Conservation (phyloP, 2,329 filamentous ascomycete genomes). For the Colletotrichum godetiae region DNA sequence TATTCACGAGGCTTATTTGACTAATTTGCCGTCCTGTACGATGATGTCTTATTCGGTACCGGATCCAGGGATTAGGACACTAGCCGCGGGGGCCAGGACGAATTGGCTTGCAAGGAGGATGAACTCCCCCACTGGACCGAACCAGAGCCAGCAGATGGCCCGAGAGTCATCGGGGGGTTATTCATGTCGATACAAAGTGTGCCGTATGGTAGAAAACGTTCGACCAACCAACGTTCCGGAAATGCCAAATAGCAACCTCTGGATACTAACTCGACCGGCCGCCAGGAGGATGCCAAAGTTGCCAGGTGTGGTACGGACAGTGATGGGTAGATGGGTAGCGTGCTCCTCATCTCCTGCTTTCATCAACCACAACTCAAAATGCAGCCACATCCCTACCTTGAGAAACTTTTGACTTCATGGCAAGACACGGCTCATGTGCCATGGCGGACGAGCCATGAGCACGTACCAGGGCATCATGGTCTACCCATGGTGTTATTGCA, state of each 20-base stretch:
- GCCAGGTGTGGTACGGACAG: not conserved
- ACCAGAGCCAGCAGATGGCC: conserved; percentile 6
- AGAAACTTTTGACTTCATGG: not conserved
- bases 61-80: conserved; percentile 16
- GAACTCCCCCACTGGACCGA: conserved; percentile 15
- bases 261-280: not conserved
- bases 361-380: not conserved
- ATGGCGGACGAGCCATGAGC: conserved; percentile 9
- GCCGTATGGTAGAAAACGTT: not conserved
- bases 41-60: conserved; percentile 5
- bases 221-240: not conserved
- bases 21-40: conserved; percentile 7
- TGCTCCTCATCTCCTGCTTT: not conserved
- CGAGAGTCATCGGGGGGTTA: not conserved
- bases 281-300: not conserved
- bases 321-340: not conserved
- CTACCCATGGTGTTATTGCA: conserved; percentile 15
- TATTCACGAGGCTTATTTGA: not conserved
- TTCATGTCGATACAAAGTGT: conserved; percentile 11
- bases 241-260: not conserved
- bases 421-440: not conserved
- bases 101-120: conserved; percentile 18
- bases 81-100: not conserved
- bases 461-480: conserved; percentile 8
- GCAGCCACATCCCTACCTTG: not conserved